Conservation (phyloP, 2,329 filamentous ascomycete species). For the Xenoacremonium recifei region DNA sequence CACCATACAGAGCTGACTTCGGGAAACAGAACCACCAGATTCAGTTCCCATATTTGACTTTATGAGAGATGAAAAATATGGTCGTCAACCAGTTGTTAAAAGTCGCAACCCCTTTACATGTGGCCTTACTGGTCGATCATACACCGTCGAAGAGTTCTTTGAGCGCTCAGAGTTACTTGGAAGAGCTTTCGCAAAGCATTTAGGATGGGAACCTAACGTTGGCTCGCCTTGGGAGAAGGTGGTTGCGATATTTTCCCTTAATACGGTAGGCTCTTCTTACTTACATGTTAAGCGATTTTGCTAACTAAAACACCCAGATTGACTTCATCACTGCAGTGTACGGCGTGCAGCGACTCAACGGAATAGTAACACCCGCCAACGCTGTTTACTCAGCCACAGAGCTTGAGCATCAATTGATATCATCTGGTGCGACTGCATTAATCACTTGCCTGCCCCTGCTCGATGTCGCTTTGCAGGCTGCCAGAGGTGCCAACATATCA, state of each 20-base stretch:
- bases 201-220: conserved; percentile 67
- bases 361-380: conserved; percentile 71
- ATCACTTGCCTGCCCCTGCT: conserved; percentile 71
- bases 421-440: conserved; percentile 67
- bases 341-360: conserved; percentile 70
- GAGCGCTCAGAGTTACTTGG: conserved; percentile 66
- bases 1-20: neutral
- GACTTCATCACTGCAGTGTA: conserved; percentile 76
- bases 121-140: conserved; percentile 67
- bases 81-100: conserved; percentile 54
- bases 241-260: conserved; percentile 71
- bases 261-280: conserved; percentile 56
- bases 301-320: conserved; percentile 45
- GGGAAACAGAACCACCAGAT: conserved; percentile 58
- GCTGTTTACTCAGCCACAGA: conserved; percentile 69
- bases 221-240: conserved; percentile 82
- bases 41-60: conserved; percentile 74
- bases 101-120: conserved; percentile 74
- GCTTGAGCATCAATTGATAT: conserved; percentile 68
- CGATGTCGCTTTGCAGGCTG: conserved; percentile 61
- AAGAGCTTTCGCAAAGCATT: conserved; percentile 66
- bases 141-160: conserved; percentile 60
- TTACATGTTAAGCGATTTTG: too few relatives aligned
- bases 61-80: conserved; percentile 56
- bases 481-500: conserved; percentile 60